Conservation (phyloP, 768 basidiomycete genomes). For the Suillus subaureus region DNA sequence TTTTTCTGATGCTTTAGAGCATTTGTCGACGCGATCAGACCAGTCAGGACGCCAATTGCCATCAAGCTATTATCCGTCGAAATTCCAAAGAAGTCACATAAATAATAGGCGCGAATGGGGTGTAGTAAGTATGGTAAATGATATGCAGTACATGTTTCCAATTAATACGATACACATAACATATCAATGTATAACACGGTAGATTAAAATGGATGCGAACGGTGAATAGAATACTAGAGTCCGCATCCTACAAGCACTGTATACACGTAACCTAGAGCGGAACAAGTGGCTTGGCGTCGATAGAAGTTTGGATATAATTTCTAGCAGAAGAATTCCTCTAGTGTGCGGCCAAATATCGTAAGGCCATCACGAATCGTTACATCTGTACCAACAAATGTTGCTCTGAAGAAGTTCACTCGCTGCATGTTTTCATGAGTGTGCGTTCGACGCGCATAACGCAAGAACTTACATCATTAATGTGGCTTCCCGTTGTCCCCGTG, state of each 20-base stretch:
- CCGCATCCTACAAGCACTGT: background rate
- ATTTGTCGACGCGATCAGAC: background rate
- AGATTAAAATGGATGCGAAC: background rate
- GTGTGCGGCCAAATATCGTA: conserved; percentile 38
- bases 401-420: conserved; percentile 46
- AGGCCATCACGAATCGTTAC: conserved; percentile 47
- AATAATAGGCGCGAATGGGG: background rate
- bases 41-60: background rate
- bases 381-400: conserved; percentile 53
- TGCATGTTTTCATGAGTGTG: conserved; percentile 15
- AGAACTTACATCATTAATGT: conserved; percentile 45
- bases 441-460: conserved; percentile 5
- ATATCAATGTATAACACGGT: background rate
- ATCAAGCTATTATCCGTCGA: background rate
- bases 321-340: conserved; percentile 41
- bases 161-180: background rate
- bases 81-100: background rate
- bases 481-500: conserved; percentile 26
- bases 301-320: background rate
- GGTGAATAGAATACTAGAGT: background rate
- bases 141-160: background rate
- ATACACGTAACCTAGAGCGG: background rate
- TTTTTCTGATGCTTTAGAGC: too few species aligned
- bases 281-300: background rate
- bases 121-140: background rate